Percentiles rank a stretch among this genome's conserved stretches.
These are phyloP conservation scores for Sungouiozyma ichnusensis DNA, from an alignment of 805 yeast genomes.

Conservation along the genomic window DNA sequence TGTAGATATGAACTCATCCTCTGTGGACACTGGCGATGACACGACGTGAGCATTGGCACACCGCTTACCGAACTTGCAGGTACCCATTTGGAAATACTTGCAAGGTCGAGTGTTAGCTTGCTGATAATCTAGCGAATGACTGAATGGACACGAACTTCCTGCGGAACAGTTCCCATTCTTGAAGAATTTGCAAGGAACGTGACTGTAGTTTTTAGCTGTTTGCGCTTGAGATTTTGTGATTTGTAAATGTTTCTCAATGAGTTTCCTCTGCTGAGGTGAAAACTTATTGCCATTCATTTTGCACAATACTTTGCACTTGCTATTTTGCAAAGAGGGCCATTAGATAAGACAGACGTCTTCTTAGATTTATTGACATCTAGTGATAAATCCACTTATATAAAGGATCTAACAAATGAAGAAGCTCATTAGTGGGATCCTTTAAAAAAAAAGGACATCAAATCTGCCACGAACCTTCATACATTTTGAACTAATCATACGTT, in stretches of 20 bases:
- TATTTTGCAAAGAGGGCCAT: too few relatives aligned
- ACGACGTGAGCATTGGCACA: conserved; percentile 85
- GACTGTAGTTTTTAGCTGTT: conserved; percentile 35
- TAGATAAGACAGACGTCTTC: too few relatives aligned
- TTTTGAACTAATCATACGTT: too few relatives aligned
- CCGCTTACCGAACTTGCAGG: conserved; percentile 87
- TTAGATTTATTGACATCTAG: too few relatives aligned
- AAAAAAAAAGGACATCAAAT: too few relatives aligned
- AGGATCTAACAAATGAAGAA: too few relatives aligned
- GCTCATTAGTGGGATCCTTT: too few relatives aligned
- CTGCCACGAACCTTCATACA: too few relatives aligned
- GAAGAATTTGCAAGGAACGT: conserved; percentile 93
- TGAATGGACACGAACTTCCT: conserved; percentile 83
- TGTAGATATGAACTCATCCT: not conserved
- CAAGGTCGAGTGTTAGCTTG: conserved; percentile 42
- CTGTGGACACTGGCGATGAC: not conserved
- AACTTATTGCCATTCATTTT: conserved; percentile 3
- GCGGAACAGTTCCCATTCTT: conserved; percentile 93
- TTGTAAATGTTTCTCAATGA: conserved; percentile 19
- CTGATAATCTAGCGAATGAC: conserved; percentile 59
- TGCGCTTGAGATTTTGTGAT: conserved; percentile 20
- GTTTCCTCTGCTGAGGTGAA: conserved; percentile 19
- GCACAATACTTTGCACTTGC: too few relatives aligned
- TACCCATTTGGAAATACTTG: conserved; percentile 92
- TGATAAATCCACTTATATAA: too few relatives aligned